Conservation (phyloP, 1,284 basidiomycete species). For the Boletellus deceptivus region DNA sequence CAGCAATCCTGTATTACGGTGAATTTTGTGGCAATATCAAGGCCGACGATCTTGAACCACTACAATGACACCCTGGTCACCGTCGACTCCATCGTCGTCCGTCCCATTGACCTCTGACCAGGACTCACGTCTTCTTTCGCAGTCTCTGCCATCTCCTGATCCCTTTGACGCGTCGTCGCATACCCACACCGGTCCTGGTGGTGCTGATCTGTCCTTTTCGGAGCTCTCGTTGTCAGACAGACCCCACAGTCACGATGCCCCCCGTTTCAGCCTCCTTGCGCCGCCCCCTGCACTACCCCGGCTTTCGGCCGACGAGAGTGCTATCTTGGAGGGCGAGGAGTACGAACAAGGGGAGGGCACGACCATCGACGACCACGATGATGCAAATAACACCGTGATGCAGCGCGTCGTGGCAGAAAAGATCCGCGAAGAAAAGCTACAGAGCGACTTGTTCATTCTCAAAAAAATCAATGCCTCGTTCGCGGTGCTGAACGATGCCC, state of each 20-base stretch:
- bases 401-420: conserved; percentile 35
- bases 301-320: conserved; percentile 27
- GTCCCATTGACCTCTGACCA: conserved; percentile 20
- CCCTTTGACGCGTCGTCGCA: conserved; percentile 36
- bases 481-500: conserved; percentile 60
- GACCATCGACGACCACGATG: conserved; percentile 21
- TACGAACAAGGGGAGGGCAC: conserved; percentile 25
- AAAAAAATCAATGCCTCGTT: conserved; percentile 70
- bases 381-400: conserved; percentile 22
- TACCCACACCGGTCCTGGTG: conserved; percentile 45
- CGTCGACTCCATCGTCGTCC: conserved; percentile 31
- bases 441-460: conserved; percentile 67
- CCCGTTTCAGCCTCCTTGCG: conserved; percentile 43
- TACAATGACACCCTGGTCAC: conserved; percentile 34
- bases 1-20: not conserved
- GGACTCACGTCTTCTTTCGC: conserved; percentile 51
- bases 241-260: conserved; percentile 29
- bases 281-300: conserved; percentile 33
- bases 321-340: conserved; percentile 31
- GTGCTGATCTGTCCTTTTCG: conserved; percentile 60
- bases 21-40: not conserved
- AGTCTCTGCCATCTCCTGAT: conserved; percentile 42
- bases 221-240: conserved; percentile 55
- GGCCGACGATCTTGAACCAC: no score
- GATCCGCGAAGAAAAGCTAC: conserved; percentile 66